These are phyloP conservation scores for Helianthus tuberosus DNA, from an alignment of 129 eudicot species.

Conservation along the genomic window DNA sequence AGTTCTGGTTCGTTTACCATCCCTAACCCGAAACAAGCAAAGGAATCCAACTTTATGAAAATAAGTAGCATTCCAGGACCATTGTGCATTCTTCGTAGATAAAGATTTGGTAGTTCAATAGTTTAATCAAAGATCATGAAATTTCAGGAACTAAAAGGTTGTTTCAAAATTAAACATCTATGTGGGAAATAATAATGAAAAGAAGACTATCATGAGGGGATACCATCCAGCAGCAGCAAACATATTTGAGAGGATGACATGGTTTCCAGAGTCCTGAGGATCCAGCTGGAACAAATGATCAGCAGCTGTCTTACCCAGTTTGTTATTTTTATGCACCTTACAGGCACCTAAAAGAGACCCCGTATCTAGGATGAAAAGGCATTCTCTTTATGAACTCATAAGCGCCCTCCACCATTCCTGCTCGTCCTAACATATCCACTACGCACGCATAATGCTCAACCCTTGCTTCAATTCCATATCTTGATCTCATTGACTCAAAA, in stretches of 20 bases:
- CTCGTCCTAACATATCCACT: slow-evolving; percentile 85
- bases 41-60: too few relatives aligned
- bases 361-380: slow-evolving; percentile 60
- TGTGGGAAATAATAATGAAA: neutral
- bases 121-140: too few relatives aligned
- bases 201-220: neutral
- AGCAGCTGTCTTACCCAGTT: slow-evolving; percentile 81
- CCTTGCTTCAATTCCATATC: slow-evolving; percentile 64
- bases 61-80: too few relatives aligned
- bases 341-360: slow-evolving; percentile 83
- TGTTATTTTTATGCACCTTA: slow-evolving; percentile 63
- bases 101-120: too few relatives aligned
- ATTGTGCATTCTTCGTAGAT: too few relatives aligned
- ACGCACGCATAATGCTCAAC: slow-evolving; percentile 79
- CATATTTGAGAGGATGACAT: slow-evolving; percentile 74
- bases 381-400: slow-evolving; percentile 55
- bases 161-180: neutral
- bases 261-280: slow-evolving; percentile 83
- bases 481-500: slow-evolving; percentile 63
- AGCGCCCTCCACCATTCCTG: slow-evolving; percentile 77
- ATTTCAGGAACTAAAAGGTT: too few relatives aligned
- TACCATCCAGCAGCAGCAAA: slow-evolving; percentile 86
- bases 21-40: too few relatives aligned
- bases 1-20: too few relatives aligned
- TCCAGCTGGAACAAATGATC: slow-evolving; percentile 72